Evolutionary conservation across 768 basidiomycete genomes (phyloP).

Genomic region (Daedaleopsis nitida): DNA sequence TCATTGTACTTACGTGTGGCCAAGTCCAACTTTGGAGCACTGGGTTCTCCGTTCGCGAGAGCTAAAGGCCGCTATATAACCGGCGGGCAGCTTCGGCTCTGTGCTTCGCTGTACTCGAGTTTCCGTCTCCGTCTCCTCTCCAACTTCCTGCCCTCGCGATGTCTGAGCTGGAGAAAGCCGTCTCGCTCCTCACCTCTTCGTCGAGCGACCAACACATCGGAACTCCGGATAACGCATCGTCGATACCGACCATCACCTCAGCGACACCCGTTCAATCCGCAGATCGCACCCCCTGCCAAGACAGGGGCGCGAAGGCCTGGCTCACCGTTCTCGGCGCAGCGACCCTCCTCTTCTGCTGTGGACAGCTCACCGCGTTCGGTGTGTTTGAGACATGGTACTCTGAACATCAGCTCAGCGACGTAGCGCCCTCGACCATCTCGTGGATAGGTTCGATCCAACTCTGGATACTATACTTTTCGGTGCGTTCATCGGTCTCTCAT

Average conservation of each 20-base stretch:
- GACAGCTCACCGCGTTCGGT: slow-evolving; percentile 19
- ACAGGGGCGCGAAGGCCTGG: slow-evolving; percentile 36
- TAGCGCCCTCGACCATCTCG: slow-evolving; percentile 22
- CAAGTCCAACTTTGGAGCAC: not conserved
- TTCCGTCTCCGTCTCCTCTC: not conserved
- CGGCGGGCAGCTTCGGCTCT: not conserved
- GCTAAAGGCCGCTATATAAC: not conserved
- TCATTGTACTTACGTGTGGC: not conserved
- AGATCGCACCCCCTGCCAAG: slow-evolving; percentile 17
- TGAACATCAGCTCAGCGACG: slow-evolving; percentile 7
- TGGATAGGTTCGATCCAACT: slow-evolving; percentile 67
- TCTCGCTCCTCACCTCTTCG: not conserved
- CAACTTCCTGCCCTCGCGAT: not conserved
- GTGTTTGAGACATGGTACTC: slow-evolving; percentile 19
- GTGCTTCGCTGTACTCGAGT: not conserved
- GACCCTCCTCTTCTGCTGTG: slow-evolving; percentile 57
- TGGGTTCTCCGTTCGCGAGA: not conserved
- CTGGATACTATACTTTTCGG: slow-evolving; percentile 70
- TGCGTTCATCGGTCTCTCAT: slow-evolving; percentile 24
- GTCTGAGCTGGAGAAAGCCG: not conserved
- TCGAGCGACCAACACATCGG: not conserved
- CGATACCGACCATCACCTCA: not conserved
- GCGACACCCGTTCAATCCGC: not conserved
- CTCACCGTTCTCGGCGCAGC: slow-evolving; percentile 64
- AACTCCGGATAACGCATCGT: not conserved